Conservation (phyloP, 345 rosid genomes). For the Populus pruinosa region DNA sequence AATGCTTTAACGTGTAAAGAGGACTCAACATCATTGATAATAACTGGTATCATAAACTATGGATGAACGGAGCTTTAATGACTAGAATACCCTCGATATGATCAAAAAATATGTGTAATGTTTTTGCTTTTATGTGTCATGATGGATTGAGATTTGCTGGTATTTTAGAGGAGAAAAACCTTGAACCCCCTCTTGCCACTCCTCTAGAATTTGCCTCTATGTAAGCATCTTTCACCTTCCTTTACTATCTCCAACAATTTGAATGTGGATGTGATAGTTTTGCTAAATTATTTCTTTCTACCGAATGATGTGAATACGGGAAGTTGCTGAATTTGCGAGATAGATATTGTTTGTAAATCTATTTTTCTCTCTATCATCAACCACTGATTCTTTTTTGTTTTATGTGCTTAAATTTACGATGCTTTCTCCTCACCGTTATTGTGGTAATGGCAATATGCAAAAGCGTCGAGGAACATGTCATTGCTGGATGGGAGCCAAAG, state of each 20-base stretch:
- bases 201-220: constrained; percentile 64
- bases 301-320: not conserved
- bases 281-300: not conserved
- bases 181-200: constrained; percentile 64
- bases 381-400: not conserved
- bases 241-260: not conserved
- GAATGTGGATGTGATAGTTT: not conserved
- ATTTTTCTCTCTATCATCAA: not conserved
- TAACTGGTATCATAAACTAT: not conserved
- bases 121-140: not conserved
- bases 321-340: not conserved
- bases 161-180: constrained; percentile 75
- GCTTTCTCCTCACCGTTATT: not conserved
- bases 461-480: constrained; percentile 51
- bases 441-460: not conserved
- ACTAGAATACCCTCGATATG: not conserved
- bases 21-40: not conserved
- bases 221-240: constrained; percentile 32
- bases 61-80: not conserved
- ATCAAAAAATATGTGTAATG: not conserved
- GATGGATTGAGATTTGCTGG: constrained; percentile 26
- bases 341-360: not conserved
- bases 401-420: not conserved
- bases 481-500: constrained; percentile 85
- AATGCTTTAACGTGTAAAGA: not conserved